phyloP scores from a whole-genome alignment of 441 rosid genomes.

The Gossypium davidsonii region DNA sequence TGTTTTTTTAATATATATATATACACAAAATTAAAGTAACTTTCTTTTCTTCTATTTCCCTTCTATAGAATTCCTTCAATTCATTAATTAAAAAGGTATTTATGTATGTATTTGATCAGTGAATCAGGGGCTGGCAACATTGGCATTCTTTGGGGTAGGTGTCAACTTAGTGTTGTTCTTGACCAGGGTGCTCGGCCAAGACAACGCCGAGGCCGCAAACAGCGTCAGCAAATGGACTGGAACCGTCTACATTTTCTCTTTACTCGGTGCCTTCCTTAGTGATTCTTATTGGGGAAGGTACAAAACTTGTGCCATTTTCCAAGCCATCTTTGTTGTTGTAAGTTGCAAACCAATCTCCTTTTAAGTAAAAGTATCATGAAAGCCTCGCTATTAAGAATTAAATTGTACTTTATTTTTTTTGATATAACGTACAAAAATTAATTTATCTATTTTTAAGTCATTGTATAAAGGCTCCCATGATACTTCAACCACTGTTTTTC shows the following conservation, averaged over 20 bases:
- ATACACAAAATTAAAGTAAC: no score
- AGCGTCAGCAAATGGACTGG: constrained; percentile 80
- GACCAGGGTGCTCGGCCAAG: constrained; percentile 61
- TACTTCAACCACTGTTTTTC: no score
- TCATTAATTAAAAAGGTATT: no score
- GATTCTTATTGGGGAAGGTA: constrained; percentile 78
- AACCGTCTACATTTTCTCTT: constrained; percentile 65
- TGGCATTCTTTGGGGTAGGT: constrained; percentile 75
- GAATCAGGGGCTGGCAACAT: constrained; percentile 72
- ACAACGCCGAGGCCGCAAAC: constrained; percentile 71
- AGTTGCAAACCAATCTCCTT: constrained; percentile 10
- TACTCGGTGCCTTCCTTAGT: constrained; percentile 73
- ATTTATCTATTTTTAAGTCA: no score
- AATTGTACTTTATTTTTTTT: no score
- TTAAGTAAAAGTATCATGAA: not conserved
- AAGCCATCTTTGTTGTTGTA: constrained; percentile 59
- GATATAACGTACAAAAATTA: no score
- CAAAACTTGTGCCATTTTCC: constrained; percentile 70
- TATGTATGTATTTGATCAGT: constrained; percentile 25
- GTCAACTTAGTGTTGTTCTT: constrained; percentile 64
- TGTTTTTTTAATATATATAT: no score
- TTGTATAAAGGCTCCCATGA: no score
- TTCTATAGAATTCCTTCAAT: not conserved
- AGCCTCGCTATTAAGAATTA: no score
- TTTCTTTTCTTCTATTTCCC: no score